Evolutionary conservation across 148 eudicot genomes (phyloP).

Genomic region (Rhododendron vialii): DNA sequence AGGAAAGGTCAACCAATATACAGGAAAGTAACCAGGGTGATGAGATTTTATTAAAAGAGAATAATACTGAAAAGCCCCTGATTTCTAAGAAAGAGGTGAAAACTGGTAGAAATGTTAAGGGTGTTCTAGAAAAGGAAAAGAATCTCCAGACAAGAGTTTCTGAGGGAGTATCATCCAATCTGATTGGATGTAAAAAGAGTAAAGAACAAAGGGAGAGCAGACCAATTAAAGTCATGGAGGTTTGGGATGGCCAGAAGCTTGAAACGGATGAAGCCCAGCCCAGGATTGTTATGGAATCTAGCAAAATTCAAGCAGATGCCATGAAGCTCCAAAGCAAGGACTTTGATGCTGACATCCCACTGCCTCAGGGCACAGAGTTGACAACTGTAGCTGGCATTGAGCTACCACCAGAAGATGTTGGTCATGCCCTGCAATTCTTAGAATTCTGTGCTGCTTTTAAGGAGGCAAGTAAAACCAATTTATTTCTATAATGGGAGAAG

Average conservation of each 20-base stretch:
- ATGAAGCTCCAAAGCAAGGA: constrained; percentile 4
- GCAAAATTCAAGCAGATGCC: constrained; percentile 6
- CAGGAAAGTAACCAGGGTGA: neutral
- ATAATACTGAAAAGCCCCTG: neutral
- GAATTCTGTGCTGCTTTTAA: constrained; percentile 78
- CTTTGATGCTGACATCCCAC: constrained; percentile 23
- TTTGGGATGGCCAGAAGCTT: no score
- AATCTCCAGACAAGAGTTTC: neutral
- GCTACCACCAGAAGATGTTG: constrained; percentile 58
- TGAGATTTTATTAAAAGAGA: neutral
- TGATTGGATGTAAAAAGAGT: neutral
- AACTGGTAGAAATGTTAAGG: neutral
- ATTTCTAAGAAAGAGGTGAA: neutral
- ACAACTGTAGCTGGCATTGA: constrained; percentile 54
- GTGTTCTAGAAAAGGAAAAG: neutral
- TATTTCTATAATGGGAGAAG: constrained; percentile 5
- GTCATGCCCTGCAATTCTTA: constrained; percentile 69
- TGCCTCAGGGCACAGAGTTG: constrained; percentile 61
- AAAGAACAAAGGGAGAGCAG: neutral
- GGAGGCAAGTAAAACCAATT: constrained; percentile 40
- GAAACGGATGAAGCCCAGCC: no score
- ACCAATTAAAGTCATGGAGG: neutral
- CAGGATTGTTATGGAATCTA: neutral
- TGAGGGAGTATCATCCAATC: constrained; percentile 3
- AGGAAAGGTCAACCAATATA: neutral